Evolutionary conservation across 2,329 filamentous ascomycete species (phyloP), one percentile per base, ranked within the genome.

Genomic region (Biscogniauxia sp.): DNA sequence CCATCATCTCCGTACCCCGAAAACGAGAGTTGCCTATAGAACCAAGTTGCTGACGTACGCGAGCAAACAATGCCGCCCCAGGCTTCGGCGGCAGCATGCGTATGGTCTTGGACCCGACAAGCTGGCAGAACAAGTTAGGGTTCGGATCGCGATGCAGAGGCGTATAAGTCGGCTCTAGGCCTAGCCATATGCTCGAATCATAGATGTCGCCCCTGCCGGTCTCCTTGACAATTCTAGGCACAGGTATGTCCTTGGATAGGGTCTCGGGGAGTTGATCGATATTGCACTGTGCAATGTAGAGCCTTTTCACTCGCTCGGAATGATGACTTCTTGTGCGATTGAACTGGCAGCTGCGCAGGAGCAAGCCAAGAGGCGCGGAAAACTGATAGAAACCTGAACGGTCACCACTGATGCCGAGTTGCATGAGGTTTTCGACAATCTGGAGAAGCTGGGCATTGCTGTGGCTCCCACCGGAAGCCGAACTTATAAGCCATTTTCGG

Each of bases 81-180:
- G 79, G 70, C 0, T 75, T 70, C 0, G 93, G 92, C 4, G 81
- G 77, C 60, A 94, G 80, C 13, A 97, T 73, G n/a, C 93, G 82
- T 17, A 97, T 79, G 0, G 78, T 73, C 75, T 99, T 99, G 56
- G 72, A 75, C 3, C 91, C 87, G 17, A 85, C 86, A 13, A 98
- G 75, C 75, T 99, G 95, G 53, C 91, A 86, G 73, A 98, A 97
- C 0, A 97, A 70, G 72, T 99, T 99, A 0, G 92, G 92, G 69
- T 98, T 98, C 0, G 95, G 95, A 70, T 99, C 95, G 58, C 90
- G 86, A 75, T 99, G 95, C 2, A 97, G 79, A 3, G 95, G 93
- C 0, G 95, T 97, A 68, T 92, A 93, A 0, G 93, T 97, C 0
- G 92, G 92, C 49, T 92, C 87, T 15, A 89, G 80, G 0, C 95